A percentile compares a stretch with the other conserved stretches of the same genome.
Conservation (phyloP, 2,329 filamentous ascomycete genomes). For the Ceratocystis cacaofunesta region DNA sequence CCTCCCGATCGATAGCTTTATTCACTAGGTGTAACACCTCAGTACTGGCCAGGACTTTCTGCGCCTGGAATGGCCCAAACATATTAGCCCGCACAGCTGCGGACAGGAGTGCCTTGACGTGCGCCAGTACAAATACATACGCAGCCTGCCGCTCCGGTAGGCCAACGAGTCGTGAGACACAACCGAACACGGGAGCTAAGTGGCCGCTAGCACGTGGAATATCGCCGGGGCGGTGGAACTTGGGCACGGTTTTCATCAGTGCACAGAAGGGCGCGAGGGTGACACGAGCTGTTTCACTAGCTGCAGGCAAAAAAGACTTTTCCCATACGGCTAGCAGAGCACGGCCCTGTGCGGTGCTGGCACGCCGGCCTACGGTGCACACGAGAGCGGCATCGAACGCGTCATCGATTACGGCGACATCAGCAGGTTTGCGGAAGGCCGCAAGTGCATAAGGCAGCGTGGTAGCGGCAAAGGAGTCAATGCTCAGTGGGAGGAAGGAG, state of each 20-base stretch:
- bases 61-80: constrained; percentile 68
- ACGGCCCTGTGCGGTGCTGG: constrained; percentile 59
- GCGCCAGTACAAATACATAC: constrained; percentile 62
- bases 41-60: constrained; percentile 51
- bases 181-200: constrained; percentile 56
- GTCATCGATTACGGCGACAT: constrained; percentile 51
- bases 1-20: constrained; percentile 44
- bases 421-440: constrained; percentile 40
- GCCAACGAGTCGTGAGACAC: constrained; percentile 46
- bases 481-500: constrained; percentile 53
- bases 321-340: constrained; percentile 67
- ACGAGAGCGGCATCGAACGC: constrained; percentile 59
- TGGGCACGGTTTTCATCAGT: constrained; percentile 51
- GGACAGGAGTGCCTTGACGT: constrained; percentile 61
- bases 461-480: constrained; percentile 56
- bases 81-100: constrained; percentile 64
- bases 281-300: neutral
- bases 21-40: constrained; percentile 44
- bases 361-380: constrained; percentile 64
- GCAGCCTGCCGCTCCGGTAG: constrained; percentile 48
- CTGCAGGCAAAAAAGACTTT: constrained; percentile 40
- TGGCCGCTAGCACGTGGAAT: constrained; percentile 48
- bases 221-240: constrained; percentile 42
- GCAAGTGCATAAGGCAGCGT: constrained; percentile 61
- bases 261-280: constrained; percentile 45